Evolutionary conservation across 805 yeast genomes (phyloP).

Genomic region (Yarrowia sp.): DNA sequence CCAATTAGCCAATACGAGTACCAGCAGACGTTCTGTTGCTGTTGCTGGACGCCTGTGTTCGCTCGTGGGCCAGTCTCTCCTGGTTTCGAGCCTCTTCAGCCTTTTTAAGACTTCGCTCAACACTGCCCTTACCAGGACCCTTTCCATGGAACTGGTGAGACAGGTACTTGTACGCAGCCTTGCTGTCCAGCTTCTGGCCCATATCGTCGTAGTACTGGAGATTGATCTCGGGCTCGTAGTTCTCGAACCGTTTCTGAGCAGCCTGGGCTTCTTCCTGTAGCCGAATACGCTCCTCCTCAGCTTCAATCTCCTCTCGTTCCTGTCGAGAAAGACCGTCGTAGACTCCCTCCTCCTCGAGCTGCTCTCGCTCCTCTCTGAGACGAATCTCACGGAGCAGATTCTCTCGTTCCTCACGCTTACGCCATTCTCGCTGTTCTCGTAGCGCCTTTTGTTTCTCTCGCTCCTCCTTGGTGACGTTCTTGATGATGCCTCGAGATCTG

Average conservation of each 20-base stretch:
- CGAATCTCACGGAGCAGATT: conserved; percentile 43
- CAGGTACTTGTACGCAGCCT: conserved; percentile 75
- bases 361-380: conserved; percentile 43
- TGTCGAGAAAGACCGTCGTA: conserved; percentile 46
- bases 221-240: conserved; percentile 55
- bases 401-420: conserved; percentile 42
- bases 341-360: conserved; percentile 28
- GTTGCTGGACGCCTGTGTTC: conserved; percentile 10
- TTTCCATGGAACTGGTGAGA: conserved; percentile 82
- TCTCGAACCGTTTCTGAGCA: conserved; percentile 48
- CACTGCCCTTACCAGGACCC: conserved; percentile 50
- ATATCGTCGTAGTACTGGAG: conserved; percentile 67
- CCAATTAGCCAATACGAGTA: conserved; percentile 12
- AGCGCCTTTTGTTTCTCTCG: conserved; percentile 43
- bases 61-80: conserved; percentile 26
- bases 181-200: conserved; percentile 65
- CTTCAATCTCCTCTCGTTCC: conserved; percentile 49
- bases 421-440: conserved; percentile 44
- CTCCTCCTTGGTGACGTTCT: conserved; percentile 44
- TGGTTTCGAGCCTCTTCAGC: conserved; percentile 44
- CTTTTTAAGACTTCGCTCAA: conserved; percentile 49
- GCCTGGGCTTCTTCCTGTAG: conserved; percentile 48
- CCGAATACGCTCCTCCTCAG: conserved; percentile 46
- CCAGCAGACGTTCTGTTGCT: conserved; percentile 21
- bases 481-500: conserved; percentile 47